Conservation (phyloP, 805 yeast genomes). For the Starmerella ratchasimensis region DNA sequence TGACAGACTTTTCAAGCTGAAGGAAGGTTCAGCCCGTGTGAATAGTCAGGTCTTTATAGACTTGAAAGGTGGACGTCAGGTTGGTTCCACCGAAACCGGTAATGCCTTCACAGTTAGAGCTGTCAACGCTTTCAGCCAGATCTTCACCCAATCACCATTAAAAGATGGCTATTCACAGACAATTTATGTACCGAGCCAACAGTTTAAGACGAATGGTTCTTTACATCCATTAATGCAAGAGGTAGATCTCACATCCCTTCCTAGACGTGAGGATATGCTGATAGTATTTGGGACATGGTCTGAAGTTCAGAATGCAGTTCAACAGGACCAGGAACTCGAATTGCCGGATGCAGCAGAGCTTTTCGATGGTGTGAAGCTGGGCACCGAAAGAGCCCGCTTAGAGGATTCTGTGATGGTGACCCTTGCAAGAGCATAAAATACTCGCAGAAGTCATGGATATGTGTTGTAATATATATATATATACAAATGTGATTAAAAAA, state of each 20-base stretch:
- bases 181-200: slow-evolving; percentile 53
- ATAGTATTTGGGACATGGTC: slow-evolving; percentile 47
- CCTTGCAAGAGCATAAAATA: slow-evolving; percentile 5
- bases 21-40: slow-evolving; percentile 44
- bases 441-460: background rate
- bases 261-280: slow-evolving; percentile 23
- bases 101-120: slow-evolving; percentile 62
- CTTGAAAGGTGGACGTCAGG: slow-evolving; percentile 37
- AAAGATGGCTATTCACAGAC: slow-evolving; percentile 59
- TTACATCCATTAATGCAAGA: slow-evolving; percentile 21
- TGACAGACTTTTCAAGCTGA: slow-evolving; percentile 42
- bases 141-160: slow-evolving; percentile 57
- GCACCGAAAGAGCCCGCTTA: slow-evolving; percentile 44
- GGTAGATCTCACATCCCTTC: background rate
- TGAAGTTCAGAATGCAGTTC: slow-evolving; percentile 42
- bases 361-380: slow-evolving; percentile 48
- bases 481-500: background rate
- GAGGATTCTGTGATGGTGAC: slow-evolving; percentile 57
- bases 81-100: slow-evolving; percentile 56
- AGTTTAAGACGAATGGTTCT: slow-evolving; percentile 32
- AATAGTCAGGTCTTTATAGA: slow-evolving; percentile 76
- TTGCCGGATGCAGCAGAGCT: slow-evolving; percentile 39
- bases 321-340: slow-evolving; percentile 38
- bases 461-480: background rate
- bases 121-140: slow-evolving; percentile 42